A percentile compares a stretch with the other conserved stretches of the same genome.
phyloP scores from a whole-genome alignment of 2,329 filamentous ascomycete genomes.

The Trichoderma endophyticum region DNA sequence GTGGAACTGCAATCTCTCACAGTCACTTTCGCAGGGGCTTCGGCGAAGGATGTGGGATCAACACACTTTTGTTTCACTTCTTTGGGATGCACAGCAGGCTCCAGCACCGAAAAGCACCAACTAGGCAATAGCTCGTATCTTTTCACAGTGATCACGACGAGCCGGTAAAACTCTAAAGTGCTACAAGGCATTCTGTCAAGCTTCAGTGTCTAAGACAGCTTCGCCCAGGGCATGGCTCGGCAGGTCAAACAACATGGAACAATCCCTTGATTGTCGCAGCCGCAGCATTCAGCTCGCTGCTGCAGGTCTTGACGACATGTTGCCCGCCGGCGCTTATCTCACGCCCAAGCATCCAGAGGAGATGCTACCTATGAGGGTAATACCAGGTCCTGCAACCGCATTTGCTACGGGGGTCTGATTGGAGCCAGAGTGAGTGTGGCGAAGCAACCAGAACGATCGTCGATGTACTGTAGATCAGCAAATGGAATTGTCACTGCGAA shows the following conservation, averaged over 20 bases:
- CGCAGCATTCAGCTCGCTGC: constrained; percentile 4
- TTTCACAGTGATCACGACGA: not conserved
- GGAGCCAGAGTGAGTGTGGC: constrained; percentile 3
- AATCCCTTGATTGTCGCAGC: not conserved
- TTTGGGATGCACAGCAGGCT: not conserved
- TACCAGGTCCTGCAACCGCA: not conserved
- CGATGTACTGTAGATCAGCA: not conserved
- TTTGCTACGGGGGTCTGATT: not conserved
- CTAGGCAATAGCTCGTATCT: not conserved
- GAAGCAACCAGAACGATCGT: not conserved
- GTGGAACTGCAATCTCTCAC: not conserved
- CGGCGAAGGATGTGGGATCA: constrained; percentile 17
- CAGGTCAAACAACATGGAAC: not conserved
- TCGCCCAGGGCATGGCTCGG: not conserved
- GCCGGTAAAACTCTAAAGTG: not conserved
- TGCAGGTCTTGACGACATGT: not conserved
- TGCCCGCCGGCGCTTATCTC: constrained; percentile 18
- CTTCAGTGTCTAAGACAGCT: not conserved
- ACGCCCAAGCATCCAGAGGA: not conserved
- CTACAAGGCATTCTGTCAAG: not conserved
- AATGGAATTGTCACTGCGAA: not conserved
- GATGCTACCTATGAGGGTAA: constrained; percentile 5
- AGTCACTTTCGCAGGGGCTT: constrained; percentile 10
- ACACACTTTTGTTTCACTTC: not conserved
- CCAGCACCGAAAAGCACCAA: not conserved